Percentiles rank a stretch among this genome's conserved stretches.
Conservation (phyloP, 768 basidiomycete species). For the Agaricus sinodeliciosus region DNA sequence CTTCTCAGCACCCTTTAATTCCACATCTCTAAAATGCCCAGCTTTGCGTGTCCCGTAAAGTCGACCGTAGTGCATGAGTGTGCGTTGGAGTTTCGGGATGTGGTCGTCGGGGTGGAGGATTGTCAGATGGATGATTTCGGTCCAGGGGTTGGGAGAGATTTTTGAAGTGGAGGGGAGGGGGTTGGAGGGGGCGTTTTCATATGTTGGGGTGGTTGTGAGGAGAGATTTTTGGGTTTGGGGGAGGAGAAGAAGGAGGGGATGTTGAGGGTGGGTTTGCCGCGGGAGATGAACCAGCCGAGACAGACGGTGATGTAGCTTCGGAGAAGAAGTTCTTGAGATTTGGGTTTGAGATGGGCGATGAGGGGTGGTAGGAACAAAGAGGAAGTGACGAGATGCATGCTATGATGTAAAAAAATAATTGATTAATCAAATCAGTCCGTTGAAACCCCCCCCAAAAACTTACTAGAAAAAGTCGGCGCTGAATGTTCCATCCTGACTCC, state of each 20-base stretch:
- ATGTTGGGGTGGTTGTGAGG: conserved; percentile 10
- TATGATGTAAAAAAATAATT: conserved; percentile 18
- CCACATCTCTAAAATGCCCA: conserved; percentile 16
- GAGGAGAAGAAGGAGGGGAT: conserved; percentile 43
- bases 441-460: too few relatives aligned
- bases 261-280: conserved; percentile 45
- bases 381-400: conserved; percentile 67
- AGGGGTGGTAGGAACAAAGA: conserved; percentile 53
- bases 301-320: conserved; percentile 46
- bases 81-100: conserved; percentile 30
- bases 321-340: conserved; percentile 45
- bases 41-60: conserved; percentile 8
- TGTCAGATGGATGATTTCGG: conserved; percentile 43
- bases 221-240: conserved; percentile 7
- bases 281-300: conserved; percentile 50
- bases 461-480: conserved; percentile 57
- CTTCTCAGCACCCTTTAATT: conserved; percentile 38
- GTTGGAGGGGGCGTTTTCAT: background rate
- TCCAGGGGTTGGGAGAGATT: conserved; percentile 50
- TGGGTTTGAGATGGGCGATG: conserved; percentile 29
- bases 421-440: background rate
- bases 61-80: conserved; percentile 24
- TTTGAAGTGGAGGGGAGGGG: conserved; percentile 9
- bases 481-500: conserved; percentile 25
- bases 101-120: conserved; percentile 55